phyloP scores from a whole-genome alignment of 192 early-diverging fungal species.

The Haplosporangium gracile region DNA sequence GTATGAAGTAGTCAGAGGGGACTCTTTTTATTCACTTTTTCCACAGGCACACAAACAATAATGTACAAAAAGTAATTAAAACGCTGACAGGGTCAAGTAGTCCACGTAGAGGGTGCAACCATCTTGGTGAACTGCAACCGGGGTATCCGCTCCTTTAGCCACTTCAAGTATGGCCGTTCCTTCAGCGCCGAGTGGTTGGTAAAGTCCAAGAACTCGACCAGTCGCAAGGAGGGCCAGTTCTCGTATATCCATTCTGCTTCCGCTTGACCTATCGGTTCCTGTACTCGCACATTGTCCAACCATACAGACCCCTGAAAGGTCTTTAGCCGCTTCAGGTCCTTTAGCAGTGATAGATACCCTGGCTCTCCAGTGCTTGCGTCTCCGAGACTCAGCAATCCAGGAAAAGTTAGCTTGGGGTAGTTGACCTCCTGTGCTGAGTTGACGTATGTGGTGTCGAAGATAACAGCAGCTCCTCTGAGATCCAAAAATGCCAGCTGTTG shows the following conservation, averaged over 20 bases:
- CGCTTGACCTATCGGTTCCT: background rate
- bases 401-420: background rate
- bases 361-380: background rate
- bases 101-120: no score
- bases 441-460: background rate
- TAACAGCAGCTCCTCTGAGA: background rate
- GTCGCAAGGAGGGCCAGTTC: background rate
- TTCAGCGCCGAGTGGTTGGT: background rate
- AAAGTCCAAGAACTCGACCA: background rate
- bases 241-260: background rate
- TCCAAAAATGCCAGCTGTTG: background rate
- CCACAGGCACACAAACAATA: no score
- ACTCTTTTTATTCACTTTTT: no score
- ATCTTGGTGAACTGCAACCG: background rate
- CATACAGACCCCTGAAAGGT: background rate
- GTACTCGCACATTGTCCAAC: background rate
- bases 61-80: no score
- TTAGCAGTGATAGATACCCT: background rate
- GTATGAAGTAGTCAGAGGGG: no score
- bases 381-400: background rate
- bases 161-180: background rate
- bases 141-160: background rate
- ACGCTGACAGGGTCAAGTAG: no score
- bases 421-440: background rate
- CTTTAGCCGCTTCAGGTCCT: background rate